These are phyloP conservation scores for Stagonosporopsis chrysanthemi DNA, from an alignment of 2,329 filamentous ascomycete genomes.

Conservation along the genomic window DNA sequence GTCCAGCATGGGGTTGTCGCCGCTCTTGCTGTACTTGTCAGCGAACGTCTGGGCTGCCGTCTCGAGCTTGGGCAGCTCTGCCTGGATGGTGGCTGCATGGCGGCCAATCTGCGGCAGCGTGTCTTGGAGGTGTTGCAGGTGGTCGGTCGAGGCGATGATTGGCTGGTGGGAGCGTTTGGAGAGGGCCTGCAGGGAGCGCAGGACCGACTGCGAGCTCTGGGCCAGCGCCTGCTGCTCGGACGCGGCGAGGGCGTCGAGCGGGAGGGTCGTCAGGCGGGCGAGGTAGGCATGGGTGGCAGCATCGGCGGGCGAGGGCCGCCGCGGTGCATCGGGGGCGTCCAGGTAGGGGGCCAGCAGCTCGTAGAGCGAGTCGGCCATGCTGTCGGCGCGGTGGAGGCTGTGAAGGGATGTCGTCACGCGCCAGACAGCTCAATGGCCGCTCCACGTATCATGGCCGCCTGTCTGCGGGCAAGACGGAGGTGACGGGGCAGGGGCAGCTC, in stretches of 20 bases:
- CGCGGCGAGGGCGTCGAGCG: constrained; percentile 73
- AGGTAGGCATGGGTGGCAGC: constrained; percentile 73
- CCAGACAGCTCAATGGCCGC: not conserved
- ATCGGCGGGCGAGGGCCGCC: constrained; percentile 55
- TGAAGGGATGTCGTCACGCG: not conserved
- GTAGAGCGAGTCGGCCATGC: constrained; percentile 69
- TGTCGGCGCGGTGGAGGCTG: not conserved
- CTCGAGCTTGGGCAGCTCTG: constrained; percentile 80
- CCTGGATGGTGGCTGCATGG: constrained; percentile 71
- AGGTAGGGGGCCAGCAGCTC: constrained; percentile 74
- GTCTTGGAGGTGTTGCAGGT: constrained; percentile 75
- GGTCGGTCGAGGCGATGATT: constrained; percentile 80
- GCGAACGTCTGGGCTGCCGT: constrained; percentile 81
- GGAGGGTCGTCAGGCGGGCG: constrained; percentile 76
- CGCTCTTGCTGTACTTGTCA: constrained; percentile 78
- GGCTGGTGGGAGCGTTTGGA: constrained; percentile 88
- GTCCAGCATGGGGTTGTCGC: constrained; percentile 69
- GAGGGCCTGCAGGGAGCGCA: constrained; percentile 83
- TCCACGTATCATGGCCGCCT: constrained; percentile 3
- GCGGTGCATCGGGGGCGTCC: constrained; percentile 51
- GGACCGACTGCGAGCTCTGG: constrained; percentile 79
- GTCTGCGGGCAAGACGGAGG: constrained; percentile 26
- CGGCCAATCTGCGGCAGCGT: constrained; percentile 74
- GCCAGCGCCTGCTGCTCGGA: constrained; percentile 81
- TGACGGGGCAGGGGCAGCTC: constrained; percentile 7